phyloP scores from a whole-genome alignment of 768 basidiomycete species.

The Ephemerocybe angulata region DNA sequence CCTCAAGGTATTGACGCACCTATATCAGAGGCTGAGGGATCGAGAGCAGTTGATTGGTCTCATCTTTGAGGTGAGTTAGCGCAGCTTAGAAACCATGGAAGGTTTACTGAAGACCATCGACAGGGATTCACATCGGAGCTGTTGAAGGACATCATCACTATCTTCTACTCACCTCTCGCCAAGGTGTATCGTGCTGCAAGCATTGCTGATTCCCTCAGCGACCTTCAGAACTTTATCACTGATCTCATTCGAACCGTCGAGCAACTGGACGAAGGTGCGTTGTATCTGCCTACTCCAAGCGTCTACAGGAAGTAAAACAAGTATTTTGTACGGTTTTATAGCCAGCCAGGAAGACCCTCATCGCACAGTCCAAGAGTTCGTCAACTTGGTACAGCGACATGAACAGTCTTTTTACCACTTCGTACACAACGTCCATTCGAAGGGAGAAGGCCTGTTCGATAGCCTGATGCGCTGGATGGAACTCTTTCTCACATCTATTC shows the following conservation, averaged over 20 bases:
- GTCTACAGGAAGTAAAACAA: slow-evolving; percentile 8
- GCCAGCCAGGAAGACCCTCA: slow-evolving; percentile 83
- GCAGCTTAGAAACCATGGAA: background rate
- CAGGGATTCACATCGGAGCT: slow-evolving; percentile 94
- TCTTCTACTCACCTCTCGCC: slow-evolving; percentile 94
- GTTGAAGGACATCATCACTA: slow-evolving; percentile 97
- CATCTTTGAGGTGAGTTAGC: slow-evolving; percentile 78
- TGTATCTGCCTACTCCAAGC: background rate
- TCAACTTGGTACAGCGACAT: slow-evolving; percentile 89
- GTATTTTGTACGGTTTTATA: slow-evolving; percentile 29
- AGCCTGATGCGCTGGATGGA: slow-evolving; percentile 97
- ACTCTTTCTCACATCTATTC: slow-evolving; percentile 83
- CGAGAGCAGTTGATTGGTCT: slow-evolving; percentile 89
- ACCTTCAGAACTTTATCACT: slow-evolving; percentile 90
- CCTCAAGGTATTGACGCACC: slow-evolving; percentile 69
- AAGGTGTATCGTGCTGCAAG: slow-evolving; percentile 97
- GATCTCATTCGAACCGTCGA: slow-evolving; percentile 96
- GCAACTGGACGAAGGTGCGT: slow-evolving; percentile 81
- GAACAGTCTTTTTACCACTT: slow-evolving; percentile 95
- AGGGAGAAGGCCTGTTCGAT: slow-evolving; percentile 92
- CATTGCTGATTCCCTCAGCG: slow-evolving; percentile 89
- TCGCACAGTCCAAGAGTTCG: slow-evolving; percentile 86
- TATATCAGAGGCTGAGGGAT: slow-evolving; percentile 80
- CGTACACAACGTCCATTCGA: slow-evolving; percentile 97
- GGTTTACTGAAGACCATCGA: background rate